These are phyloP conservation scores for Arthrobotrys entomopaga DNA, from an alignment of 2,329 filamentous ascomycete species.

Conservation along the genomic window DNA sequence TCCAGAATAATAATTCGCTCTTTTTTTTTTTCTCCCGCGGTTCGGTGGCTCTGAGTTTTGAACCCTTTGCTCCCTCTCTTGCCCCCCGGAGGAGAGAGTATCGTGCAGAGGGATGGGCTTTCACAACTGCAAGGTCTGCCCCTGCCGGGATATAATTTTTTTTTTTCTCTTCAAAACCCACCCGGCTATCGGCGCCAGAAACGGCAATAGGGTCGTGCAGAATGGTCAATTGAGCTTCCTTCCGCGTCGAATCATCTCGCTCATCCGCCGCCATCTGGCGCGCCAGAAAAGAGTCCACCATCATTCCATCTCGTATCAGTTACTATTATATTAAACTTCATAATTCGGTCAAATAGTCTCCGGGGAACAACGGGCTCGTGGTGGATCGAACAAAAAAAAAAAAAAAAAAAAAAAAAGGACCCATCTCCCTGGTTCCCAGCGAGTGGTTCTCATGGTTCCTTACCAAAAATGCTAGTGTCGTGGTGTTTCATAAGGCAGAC, in stretches of 20 bases:
- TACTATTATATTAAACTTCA: neutral
- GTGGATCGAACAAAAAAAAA: neutral
- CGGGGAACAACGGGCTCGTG: constrained; percentile 23
- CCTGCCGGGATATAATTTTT: constrained; percentile 8
- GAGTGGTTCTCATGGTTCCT: constrained; percentile 4
- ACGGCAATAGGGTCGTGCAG: constrained; percentile 46
- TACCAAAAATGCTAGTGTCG: neutral
- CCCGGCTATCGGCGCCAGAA: constrained; percentile 51
- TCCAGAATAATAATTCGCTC: neutral
- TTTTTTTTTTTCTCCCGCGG: constrained; percentile 17
- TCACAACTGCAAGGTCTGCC: constrained; percentile 20
- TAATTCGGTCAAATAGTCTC: constrained; percentile 7
- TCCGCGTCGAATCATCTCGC: constrained; percentile 18
- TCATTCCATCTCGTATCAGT: constrained; percentile 1
- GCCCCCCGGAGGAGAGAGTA: constrained; percentile 10
- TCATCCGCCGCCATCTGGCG: constrained; percentile 26
- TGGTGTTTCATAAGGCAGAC: constrained; percentile 54
- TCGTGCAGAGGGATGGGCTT: constrained; percentile 1
- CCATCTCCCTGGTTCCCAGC: neutral
- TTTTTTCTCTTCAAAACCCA: constrained; percentile 22
- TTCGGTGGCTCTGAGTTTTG: neutral
- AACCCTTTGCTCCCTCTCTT: neutral
- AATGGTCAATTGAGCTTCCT: constrained; percentile 7
- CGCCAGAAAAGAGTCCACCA: constrained; percentile 20
- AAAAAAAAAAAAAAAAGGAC: neutral